Percentiles rank a stretch among this genome's conserved stretches.
Conservation (phyloP, 2,329 filamentous ascomycete species). For the Trichoderma aggressivum region DNA sequence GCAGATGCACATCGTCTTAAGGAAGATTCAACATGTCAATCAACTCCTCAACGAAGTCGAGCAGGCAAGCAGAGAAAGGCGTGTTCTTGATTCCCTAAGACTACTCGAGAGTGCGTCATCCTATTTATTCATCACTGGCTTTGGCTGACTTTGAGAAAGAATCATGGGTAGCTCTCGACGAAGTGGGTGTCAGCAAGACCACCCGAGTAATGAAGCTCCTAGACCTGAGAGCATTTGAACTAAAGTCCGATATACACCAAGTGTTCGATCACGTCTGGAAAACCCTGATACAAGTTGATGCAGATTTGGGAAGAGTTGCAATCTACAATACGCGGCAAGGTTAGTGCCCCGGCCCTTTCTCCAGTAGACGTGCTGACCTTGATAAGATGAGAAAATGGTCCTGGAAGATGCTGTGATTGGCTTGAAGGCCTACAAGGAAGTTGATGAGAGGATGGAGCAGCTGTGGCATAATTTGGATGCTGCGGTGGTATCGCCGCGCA, state of each 20-base stretch:
- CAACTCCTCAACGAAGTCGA: constrained; percentile 62
- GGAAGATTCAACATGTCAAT: constrained; percentile 54
- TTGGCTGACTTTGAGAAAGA: constrained; percentile 36
- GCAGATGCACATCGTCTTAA: constrained; percentile 52
- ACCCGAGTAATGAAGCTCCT: constrained; percentile 64
- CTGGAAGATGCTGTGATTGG: constrained; percentile 54
- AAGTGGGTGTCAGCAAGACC: constrained; percentile 58
- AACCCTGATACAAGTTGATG: constrained; percentile 61
- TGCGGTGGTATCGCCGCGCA: constrained; percentile 59
- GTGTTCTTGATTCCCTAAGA: constrained; percentile 54
- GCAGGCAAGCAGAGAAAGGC: constrained; percentile 49
- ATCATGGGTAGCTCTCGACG: constrained; percentile 56
- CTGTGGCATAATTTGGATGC: constrained; percentile 62
- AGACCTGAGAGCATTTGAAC: constrained; percentile 59
- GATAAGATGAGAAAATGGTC: constrained; percentile 48
- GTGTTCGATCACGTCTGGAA: constrained; percentile 70
- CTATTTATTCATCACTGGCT: neutral
- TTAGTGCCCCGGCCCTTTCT: constrained; percentile 28
- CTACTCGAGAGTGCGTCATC: constrained; percentile 51
- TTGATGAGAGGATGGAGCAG: constrained; percentile 56
- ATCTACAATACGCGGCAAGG: constrained; percentile 53
- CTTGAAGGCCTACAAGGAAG: constrained; percentile 57
- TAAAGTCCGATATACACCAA: constrained; percentile 64
- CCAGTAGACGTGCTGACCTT: constrained; percentile 21
- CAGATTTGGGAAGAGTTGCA: constrained; percentile 50